phyloP scores from a whole-genome alignment of 2,329 filamentous ascomycete genomes.

The Monilinia fructicola region DNA sequence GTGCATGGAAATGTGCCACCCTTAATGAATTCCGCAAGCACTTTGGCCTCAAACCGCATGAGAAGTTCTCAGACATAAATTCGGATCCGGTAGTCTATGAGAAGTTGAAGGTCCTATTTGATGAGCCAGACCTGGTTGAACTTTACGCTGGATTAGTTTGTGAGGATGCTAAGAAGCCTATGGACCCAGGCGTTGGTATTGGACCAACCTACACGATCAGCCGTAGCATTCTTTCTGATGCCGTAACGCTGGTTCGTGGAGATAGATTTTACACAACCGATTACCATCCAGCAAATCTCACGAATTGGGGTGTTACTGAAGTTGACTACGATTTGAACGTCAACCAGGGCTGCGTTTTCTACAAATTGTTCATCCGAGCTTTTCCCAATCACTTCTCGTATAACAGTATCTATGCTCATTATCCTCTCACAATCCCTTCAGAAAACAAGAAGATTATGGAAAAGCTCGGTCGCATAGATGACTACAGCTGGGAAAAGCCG shows the following conservation, averaged over 20 bases:
- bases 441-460: constrained; percentile 71
- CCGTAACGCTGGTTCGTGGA: constrained; percentile 57
- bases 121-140: constrained; percentile 58
- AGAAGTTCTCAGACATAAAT: constrained; percentile 80
- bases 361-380: constrained; percentile 75
- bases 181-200: constrained; percentile 52
- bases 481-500: constrained; percentile 33
- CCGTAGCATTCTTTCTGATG: constrained; percentile 57
- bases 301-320: constrained; percentile 79
- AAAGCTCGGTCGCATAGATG: constrained; percentile 48
- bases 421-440: constrained; percentile 58
- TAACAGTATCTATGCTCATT: constrained; percentile 80
- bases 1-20: constrained; percentile 68
- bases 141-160: constrained; percentile 65
- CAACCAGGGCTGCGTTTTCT: constrained; percentile 72
- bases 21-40: constrained; percentile 84
- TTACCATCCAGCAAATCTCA: constrained; percentile 61
- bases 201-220: constrained; percentile 52
- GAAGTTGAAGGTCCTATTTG: constrained; percentile 64
- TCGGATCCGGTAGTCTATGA: constrained; percentile 68
- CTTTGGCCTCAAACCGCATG: constrained; percentile 73
- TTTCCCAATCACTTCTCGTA: constrained; percentile 75
- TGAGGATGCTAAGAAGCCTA: constrained; percentile 52
- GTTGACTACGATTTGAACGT: constrained; percentile 59
- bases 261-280: constrained; percentile 52